Percentiles rank a stretch among this genome's conserved stretches.
These are phyloP conservation scores for Conticribra guillardii DNA, from an alignment of 108 stramenopile species.

Conservation along the genomic window DNA sequence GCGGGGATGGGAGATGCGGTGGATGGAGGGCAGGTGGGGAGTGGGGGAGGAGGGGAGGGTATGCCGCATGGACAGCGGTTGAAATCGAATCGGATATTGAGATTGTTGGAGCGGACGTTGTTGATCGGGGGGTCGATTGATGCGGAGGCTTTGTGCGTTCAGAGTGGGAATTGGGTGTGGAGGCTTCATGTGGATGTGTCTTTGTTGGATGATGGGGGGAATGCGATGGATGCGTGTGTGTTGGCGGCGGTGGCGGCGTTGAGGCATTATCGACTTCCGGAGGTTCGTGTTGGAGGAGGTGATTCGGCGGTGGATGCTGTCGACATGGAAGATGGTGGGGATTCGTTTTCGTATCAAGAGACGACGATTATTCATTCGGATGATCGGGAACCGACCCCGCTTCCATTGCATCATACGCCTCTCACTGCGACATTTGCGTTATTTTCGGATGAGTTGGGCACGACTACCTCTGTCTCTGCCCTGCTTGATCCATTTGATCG, in stretches of 20 bases:
- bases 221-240: constrained; percentile 84
- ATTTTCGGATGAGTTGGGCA: constrained; percentile 66
- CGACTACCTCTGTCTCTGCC: constrained; percentile 59
- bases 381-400: constrained; percentile 88
- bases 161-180: constrained; percentile 91
- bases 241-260: constrained; percentile 92
- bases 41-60: constrained; percentile 45
- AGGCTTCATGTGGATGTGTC: constrained; percentile 73
- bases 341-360: constrained; percentile 35
- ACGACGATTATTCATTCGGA: constrained; percentile 70
- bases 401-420: constrained; percentile 94
- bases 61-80: constrained; percentile 49
- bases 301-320: constrained; percentile 31
- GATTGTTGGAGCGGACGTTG: constrained; percentile 74
- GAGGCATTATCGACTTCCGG: constrained; percentile 88
- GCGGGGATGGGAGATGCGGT: constrained; percentile 25
- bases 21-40: constrained; percentile 40
- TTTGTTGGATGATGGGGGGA: constrained; percentile 87
- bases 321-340: constrained; percentile 1
- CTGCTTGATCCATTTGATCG: constrained; percentile 82
- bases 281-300: constrained; percentile 62
- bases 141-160: constrained; percentile 89
- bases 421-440: constrained; percentile 89
- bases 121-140: constrained; percentile 83
- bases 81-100: constrained; percentile 73